phyloP scores from a whole-genome alignment of 169 alveolate genomes.

The Theileria orientalis region DNA sequence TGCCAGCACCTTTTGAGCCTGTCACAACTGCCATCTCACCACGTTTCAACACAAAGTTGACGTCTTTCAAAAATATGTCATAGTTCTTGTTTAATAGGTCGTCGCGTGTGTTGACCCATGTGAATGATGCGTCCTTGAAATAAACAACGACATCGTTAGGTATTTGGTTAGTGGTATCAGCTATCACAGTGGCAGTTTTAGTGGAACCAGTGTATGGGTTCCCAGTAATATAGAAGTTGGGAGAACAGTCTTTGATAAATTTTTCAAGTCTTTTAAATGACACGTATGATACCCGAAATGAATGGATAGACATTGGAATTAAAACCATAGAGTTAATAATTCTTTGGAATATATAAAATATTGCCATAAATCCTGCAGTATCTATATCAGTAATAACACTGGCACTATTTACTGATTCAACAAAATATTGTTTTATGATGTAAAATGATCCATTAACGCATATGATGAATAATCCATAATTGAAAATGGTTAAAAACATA shows the following conservation, averaged over 20 bases:
- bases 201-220: neutral
- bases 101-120: too few relatives aligned
- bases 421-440: constrained; percentile 21
- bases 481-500: constrained; percentile 16
- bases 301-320: constrained; percentile 16
- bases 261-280: constrained; percentile 22
- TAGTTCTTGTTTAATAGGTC: too few relatives aligned
- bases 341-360: constrained; percentile 10
- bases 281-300: constrained; percentile 3
- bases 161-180: too few relatives aligned
- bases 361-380: too few relatives aligned
- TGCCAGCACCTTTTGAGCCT: too few relatives aligned
- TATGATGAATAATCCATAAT: neutral
- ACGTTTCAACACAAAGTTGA: too few relatives aligned
- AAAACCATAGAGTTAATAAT: constrained; percentile 23
- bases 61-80: too few relatives aligned
- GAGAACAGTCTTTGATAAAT: constrained; percentile 31
- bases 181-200: neutral
- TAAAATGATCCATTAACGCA: neutral
- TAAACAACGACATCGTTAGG: too few relatives aligned
- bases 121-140: too few relatives aligned
- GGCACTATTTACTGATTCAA: neutral
- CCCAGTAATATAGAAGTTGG: constrained; percentile 26
- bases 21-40: too few relatives aligned
- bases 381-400: neutral